Percentiles rank a stretch among this genome's conserved stretches.
Evolutionary conservation across 805 yeast genomes (phyloP).

Genomic region (Lachancea waltii): DNA sequence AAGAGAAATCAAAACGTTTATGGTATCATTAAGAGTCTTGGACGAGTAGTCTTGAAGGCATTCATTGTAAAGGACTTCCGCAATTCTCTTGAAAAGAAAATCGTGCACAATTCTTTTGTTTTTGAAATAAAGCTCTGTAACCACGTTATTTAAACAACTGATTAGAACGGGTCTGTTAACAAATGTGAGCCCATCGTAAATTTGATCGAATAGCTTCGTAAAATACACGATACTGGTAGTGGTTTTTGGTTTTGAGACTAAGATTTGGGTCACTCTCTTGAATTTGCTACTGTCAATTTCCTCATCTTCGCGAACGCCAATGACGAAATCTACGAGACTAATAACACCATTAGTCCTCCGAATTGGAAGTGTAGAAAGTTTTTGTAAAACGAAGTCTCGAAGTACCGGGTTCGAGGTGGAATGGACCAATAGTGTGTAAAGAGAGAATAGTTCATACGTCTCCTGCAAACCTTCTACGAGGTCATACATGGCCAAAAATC

Average conservation of each 20-base stretch:
- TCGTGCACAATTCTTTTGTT: constrained; percentile 49
- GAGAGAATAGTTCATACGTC: constrained; percentile 59
- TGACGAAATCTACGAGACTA: constrained; percentile 65
- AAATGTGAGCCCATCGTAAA: constrained; percentile 49
- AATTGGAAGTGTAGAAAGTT: constrained; percentile 49
- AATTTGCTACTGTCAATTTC: constrained; percentile 54
- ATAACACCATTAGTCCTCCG: constrained; percentile 64
- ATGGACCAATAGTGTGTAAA: constrained; percentile 52
- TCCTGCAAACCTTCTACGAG: constrained; percentile 42
- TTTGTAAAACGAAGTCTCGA: constrained; percentile 39
- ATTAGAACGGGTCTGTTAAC: constrained; percentile 56
- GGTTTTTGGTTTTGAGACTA: constrained; percentile 55
- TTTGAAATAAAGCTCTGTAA: constrained; percentile 45
- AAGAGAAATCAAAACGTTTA: constrained; percentile 61
- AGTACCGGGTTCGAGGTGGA: constrained; percentile 43
- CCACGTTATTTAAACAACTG: constrained; percentile 48
- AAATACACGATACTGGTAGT: constrained; percentile 48
- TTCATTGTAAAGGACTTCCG: constrained; percentile 35
- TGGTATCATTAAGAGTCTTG: constrained; percentile 48
- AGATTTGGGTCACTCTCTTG: constrained; percentile 57
- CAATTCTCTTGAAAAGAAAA: constrained; percentile 48
- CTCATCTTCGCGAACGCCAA: constrained; percentile 71
- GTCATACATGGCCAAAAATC: constrained; percentile 15
- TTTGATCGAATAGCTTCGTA: constrained; percentile 53
- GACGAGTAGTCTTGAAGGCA: constrained; percentile 38